Evolutionary conservation across 163 green algal genomes (phyloP).

Genomic region (Trebouxiophyceae sp.): DNA sequence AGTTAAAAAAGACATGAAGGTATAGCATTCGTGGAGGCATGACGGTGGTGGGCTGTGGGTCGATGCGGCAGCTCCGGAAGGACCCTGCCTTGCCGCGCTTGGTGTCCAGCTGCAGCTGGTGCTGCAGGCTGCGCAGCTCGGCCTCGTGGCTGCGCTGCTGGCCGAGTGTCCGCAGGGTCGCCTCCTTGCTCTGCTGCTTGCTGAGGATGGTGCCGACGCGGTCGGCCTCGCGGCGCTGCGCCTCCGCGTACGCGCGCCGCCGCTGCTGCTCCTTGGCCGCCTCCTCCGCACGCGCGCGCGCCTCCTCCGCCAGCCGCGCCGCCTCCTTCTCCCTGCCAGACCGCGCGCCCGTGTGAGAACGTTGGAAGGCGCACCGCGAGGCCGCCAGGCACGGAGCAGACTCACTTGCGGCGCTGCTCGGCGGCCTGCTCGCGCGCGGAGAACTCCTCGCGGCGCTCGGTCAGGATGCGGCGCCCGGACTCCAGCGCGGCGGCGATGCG

Average conservation of each 20-base stretch:
- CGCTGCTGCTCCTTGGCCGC: constrained; percentile 26
- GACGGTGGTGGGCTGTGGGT: background rate
- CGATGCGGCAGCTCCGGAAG: too few relatives aligned
- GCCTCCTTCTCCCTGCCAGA: constrained; percentile 23
- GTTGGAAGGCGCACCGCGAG: background rate
- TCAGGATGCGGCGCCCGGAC: constrained; percentile 42
- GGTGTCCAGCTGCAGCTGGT: constrained; percentile 48
- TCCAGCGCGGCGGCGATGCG: constrained; percentile 56
- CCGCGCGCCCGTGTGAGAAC: background rate
- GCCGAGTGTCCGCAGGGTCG: constrained; percentile 47
- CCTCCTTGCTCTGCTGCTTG: constrained; percentile 59
- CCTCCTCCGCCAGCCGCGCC: constrained; percentile 14
- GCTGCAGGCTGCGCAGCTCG: constrained; percentile 49
- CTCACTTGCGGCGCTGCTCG: constrained; percentile 32
- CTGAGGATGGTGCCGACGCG: constrained; percentile 38
- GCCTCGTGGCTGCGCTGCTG: constrained; percentile 49
- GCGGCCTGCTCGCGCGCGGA: constrained; percentile 42
- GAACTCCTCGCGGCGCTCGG: constrained; percentile 56
- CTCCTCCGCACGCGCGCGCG: constrained; percentile 17
- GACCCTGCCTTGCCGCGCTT: constrained; percentile 48
- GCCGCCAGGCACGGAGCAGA: background rate
- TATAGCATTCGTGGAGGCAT: too few relatives aligned
- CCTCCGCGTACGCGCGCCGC: constrained; percentile 51
- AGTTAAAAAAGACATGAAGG: too few relatives aligned
- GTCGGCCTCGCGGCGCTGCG: constrained; percentile 43